Conservation (phyloP, 2,329 filamentous ascomycete genomes). For the Aschersonia sp. region DNA sequence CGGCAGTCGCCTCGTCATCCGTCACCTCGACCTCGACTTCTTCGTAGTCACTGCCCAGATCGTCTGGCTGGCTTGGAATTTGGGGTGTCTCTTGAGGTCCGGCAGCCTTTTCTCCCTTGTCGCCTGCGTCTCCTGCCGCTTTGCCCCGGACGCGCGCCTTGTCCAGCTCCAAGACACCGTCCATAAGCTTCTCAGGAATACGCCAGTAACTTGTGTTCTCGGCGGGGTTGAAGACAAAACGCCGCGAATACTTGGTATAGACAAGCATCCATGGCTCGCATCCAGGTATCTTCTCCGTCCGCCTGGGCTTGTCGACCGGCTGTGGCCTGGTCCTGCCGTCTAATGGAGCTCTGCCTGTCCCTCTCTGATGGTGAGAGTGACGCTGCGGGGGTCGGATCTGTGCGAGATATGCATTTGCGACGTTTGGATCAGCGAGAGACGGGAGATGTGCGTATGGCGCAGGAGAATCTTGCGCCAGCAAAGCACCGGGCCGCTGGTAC, state of each 20-base stretch:
- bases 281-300: constrained; percentile 64
- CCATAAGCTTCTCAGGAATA: constrained; percentile 76
- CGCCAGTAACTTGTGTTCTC: constrained; percentile 92
- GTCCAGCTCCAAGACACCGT: constrained; percentile 60
- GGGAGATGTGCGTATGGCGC: constrained; percentile 15
- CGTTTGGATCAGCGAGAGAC: constrained; percentile 36
- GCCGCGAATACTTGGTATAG: constrained; percentile 77
- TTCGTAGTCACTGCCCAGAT: constrained; percentile 54
- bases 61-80: constrained; percentile 13
- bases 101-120: not conserved
- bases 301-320: constrained; percentile 66
- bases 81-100: constrained; percentile 6
- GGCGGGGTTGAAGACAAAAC: constrained; percentile 78
- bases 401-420: constrained; percentile 47
- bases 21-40: constrained; percentile 49
- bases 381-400: constrained; percentile 30
- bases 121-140: constrained; percentile 17
- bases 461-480: constrained; percentile 14
- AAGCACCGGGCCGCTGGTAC: constrained; percentile 56
- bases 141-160: constrained; percentile 53
- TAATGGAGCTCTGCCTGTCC: constrained; percentile 27
- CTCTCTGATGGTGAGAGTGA: constrained; percentile 17
- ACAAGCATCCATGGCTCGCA: constrained; percentile 83
- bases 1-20: constrained; percentile 29
- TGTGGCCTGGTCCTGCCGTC: constrained; percentile 50